These are phyloP conservation scores for Jatropha multifida DNA, from an alignment of 441 rosid genomes.

Conservation along the genomic window DNA sequence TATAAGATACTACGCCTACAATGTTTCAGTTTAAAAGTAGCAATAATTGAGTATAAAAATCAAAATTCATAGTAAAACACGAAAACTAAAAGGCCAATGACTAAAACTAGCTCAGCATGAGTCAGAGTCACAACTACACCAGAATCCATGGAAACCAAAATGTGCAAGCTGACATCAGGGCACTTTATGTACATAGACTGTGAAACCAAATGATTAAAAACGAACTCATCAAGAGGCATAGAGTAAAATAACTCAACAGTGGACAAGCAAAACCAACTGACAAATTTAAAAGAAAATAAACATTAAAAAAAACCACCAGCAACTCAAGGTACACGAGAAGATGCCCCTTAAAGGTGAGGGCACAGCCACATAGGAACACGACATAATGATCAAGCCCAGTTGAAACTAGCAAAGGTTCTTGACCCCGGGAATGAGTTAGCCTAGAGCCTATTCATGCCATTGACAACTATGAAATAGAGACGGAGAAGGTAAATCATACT, in stretches of 20 bases:
- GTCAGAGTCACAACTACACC: not conserved
- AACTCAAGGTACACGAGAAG: not conserved
- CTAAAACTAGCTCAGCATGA: not conserved
- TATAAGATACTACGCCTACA: not conserved
- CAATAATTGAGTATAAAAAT: not conserved
- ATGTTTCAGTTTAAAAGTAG: not conserved
- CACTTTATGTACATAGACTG: too few species aligned
- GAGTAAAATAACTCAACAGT: too few species aligned
- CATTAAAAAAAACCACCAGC: not conserved
- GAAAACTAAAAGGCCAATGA: not conserved
- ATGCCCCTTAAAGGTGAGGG: not conserved
- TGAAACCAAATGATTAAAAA: too few species aligned
- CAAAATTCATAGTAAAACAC: not conserved
- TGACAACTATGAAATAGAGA: not conserved
- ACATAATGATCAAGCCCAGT: too few species aligned
- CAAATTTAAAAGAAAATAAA: not conserved
- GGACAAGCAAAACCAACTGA: not conserved
- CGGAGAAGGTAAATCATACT: constrained; percentile 40
- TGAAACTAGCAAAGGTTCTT: not conserved
- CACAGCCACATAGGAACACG: not conserved
- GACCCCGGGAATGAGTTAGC: not conserved
- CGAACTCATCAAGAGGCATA: too few species aligned
- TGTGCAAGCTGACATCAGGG: not conserved
- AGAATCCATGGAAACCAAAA: not conserved
- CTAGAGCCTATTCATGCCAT: not conserved